Evolutionary conservation across 768 basidiomycete species (phyloP).

Genomic region (Sporobolomyces phaffii): DNA sequence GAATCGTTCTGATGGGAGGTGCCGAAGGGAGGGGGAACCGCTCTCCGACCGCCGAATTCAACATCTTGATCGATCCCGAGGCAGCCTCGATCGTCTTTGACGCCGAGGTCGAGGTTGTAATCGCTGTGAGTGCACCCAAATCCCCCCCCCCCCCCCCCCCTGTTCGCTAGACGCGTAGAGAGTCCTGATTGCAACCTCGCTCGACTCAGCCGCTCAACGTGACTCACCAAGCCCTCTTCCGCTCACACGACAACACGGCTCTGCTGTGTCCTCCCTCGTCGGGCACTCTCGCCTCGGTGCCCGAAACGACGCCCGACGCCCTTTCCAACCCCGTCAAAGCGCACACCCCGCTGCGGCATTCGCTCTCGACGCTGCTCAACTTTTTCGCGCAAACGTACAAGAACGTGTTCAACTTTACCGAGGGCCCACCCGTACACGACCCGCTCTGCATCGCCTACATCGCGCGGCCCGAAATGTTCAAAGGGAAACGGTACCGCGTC

Average conservation of each 20-base stretch:
- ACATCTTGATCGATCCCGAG: constrained; percentile 53
- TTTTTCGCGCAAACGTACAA: constrained; percentile 59
- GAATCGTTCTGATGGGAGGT: constrained; percentile 87
- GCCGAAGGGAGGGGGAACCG: constrained; percentile 76
- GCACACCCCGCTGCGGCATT: constrained; percentile 58
- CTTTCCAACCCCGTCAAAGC: constrained; percentile 42
- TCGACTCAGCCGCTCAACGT: constrained; percentile 57
- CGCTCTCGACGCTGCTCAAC: constrained; percentile 64
- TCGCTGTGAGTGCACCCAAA: constrained; percentile 20
- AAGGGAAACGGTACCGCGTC: constrained; percentile 61
- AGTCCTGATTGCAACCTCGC: too few species aligned
- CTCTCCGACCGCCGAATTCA: constrained; percentile 53
- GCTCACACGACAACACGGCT: constrained; percentile 52
- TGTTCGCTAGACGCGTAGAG: too few species aligned
- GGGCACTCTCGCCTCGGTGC: constrained; percentile 38
- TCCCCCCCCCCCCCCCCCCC: background rate
- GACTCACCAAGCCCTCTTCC: constrained; percentile 77
- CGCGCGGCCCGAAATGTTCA: constrained; percentile 62
- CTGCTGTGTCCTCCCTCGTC: too few species aligned
- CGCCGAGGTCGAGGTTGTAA: constrained; percentile 57
- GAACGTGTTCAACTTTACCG: constrained; percentile 65
- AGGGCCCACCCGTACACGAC: constrained; percentile 83
- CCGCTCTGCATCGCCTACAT: constrained; percentile 74
- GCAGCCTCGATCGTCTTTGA: constrained; percentile 75
- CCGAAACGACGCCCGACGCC: constrained; percentile 41